Evolutionary conservation across 306 rosid species (phyloP).

Genomic region (Vachellia pachyceras): DNA sequence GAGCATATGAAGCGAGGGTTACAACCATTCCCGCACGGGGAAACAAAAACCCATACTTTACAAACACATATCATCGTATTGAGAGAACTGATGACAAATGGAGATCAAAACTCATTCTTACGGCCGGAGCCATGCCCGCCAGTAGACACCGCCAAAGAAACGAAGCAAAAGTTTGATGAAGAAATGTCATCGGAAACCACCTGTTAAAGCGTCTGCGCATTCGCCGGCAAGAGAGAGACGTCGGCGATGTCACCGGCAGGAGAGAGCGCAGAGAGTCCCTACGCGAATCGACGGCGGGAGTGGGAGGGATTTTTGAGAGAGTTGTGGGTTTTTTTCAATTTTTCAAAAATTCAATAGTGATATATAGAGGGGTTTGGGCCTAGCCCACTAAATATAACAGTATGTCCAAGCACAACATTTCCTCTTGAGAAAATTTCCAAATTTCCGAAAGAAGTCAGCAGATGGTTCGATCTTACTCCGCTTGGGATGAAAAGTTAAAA

Average conservation of each 20-base stretch:
- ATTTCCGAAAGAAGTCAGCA: too few relatives aligned
- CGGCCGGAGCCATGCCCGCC: neutral
- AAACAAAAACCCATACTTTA: neutral
- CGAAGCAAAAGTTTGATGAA: neutral
- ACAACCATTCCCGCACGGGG: neutral
- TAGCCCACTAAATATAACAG: neutral
- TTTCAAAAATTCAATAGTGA: neutral
- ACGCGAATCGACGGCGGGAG: neutral
- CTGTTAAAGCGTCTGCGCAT: neutral
- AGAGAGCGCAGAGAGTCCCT: neutral
- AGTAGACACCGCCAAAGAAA: neutral
- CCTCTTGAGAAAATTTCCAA: too few relatives aligned
- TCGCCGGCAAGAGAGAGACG: neutral
- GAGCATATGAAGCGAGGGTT: neutral
- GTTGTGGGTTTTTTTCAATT: too few relatives aligned
- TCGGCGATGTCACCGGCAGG: neutral
- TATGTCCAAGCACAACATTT: neutral
- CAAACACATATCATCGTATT: neutral
- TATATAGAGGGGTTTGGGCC: neutral
- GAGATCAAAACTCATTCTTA: neutral
- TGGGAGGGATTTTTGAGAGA: neutral
- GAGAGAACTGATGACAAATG: neutral
- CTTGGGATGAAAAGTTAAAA: too few relatives aligned
- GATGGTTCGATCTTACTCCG: too few relatives aligned
- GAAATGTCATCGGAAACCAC: neutral